These are phyloP conservation scores for Pichia phayaonensis DNA, from an alignment of 805 yeast species.

Conservation along the genomic window DNA sequence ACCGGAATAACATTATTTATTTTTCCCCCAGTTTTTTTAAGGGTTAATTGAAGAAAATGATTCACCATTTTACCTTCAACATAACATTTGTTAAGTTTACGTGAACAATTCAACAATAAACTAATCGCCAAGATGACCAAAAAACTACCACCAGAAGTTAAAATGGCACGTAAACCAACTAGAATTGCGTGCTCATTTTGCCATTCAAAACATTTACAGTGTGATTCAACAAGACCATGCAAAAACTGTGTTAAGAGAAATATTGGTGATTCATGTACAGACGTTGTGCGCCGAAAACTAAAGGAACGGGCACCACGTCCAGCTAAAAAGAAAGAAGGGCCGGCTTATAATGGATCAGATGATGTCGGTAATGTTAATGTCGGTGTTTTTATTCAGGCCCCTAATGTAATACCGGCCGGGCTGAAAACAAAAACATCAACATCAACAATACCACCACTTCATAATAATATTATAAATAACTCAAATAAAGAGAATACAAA, in stretches of 20 bases:
- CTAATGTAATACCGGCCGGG: not conserved
- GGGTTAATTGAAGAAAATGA: not conserved
- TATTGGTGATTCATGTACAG: slow-evolving; percentile 44
- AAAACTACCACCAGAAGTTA: slow-evolving; percentile 46
- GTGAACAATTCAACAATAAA: not conserved
- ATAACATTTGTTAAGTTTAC: not conserved
- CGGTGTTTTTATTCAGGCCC: not conserved
- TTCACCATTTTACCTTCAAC: not conserved
- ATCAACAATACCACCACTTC: not conserved
- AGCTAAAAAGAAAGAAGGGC: not conserved
- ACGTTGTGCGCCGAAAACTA: slow-evolving; percentile 37
- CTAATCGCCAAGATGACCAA: slow-evolving; percentile 44
- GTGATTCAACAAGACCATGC: slow-evolving; percentile 65
- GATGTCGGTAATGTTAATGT: not conserved
- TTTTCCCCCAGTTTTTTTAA: not conserved
- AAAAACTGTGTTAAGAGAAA: slow-evolving; percentile 60
- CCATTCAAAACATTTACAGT: slow-evolving; percentile 66
- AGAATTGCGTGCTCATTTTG: slow-evolving; percentile 67
- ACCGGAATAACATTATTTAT: not conserved
- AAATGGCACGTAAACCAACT: slow-evolving; percentile 51
- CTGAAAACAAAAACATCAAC: not conserved
- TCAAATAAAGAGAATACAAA: not conserved
- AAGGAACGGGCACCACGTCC: slow-evolving; percentile 24
- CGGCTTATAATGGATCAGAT: not conserved
- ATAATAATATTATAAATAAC: not conserved